Conservation (phyloP, 345 rosid genomes). For the Stellera chamaejasme region DNA sequence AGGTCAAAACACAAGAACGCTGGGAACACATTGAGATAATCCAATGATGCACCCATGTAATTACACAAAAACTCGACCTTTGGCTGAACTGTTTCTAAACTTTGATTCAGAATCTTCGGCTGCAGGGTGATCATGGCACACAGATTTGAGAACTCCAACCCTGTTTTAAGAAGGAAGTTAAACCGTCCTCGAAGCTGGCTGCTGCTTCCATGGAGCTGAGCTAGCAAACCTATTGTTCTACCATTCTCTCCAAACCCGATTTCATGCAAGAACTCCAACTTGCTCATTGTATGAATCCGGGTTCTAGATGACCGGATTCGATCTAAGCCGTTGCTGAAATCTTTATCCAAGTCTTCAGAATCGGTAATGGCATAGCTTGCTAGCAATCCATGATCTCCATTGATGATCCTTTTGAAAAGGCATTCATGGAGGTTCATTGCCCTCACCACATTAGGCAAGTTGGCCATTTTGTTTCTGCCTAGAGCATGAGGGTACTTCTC, state of each 20-base stretch:
- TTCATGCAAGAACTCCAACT: constrained; percentile 43
- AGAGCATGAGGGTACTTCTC: constrained; percentile 26
- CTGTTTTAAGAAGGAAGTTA: constrained; percentile 29
- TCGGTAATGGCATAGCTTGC: constrained; percentile 32
- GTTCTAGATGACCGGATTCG: constrained; percentile 28
- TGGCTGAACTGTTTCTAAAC: constrained; percentile 31
- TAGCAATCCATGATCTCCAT: constrained; percentile 35
- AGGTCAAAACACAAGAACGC: constrained; percentile 53
- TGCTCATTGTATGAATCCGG: constrained; percentile 31
- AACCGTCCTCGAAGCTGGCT: constrained; percentile 44
- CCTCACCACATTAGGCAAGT: constrained; percentile 48
- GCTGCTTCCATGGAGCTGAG: constrained; percentile 40
- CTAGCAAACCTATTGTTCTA: constrained; percentile 34
- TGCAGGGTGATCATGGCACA: constrained; percentile 31
- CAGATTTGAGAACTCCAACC: constrained; percentile 39
- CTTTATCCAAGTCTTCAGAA: constrained; percentile 34
- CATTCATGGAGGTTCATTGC: constrained; percentile 31
- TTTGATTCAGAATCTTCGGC: constrained; percentile 61
- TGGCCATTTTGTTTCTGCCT: constrained; percentile 49
- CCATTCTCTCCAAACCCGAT: constrained; percentile 65
- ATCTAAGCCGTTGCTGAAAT: constrained; percentile 33
- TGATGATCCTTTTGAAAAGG: constrained; percentile 36
- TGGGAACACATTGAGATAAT: constrained; percentile 39
- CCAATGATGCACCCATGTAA: constrained; percentile 40
- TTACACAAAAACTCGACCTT: constrained; percentile 40